phyloP scores from a whole-genome alignment of 2,329 filamentous ascomycete genomes.

The Beauveria varroae region DNA sequence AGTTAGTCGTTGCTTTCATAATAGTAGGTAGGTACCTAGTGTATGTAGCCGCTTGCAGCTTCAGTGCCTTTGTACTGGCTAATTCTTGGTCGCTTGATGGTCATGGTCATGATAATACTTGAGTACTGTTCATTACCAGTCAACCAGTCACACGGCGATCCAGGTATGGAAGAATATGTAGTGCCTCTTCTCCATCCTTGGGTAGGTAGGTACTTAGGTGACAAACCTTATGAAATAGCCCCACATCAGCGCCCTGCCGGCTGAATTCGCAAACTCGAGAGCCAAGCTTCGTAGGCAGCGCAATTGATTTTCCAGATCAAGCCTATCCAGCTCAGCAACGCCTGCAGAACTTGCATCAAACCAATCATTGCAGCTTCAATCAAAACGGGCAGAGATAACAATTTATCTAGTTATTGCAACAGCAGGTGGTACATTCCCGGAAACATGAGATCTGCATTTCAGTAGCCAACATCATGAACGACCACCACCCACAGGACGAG shows the following conservation, averaged over 20 bases:
- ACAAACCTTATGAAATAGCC: neutral
- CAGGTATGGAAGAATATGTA: too few relatives aligned
- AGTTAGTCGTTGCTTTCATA: too few relatives aligned
- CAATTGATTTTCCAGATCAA: neutral
- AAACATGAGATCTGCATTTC: neutral
- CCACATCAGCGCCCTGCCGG: neutral
- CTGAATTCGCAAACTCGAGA: too few relatives aligned
- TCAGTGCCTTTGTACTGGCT: too few relatives aligned
- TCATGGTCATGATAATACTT: too few relatives aligned
- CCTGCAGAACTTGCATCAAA: neutral
- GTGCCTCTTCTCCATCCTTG: too few relatives aligned
- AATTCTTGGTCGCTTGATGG: too few relatives aligned
- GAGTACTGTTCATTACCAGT: too few relatives aligned
- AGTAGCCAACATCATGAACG: slow-evolving; percentile 1
- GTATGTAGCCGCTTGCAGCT: neutral
- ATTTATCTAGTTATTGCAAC: neutral
- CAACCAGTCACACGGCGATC: too few relatives aligned
- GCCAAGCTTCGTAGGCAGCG: neutral
- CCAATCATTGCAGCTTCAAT: neutral
- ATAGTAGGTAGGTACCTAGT: too few relatives aligned
- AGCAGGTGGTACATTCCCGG: neutral
- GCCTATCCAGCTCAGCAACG: neutral
- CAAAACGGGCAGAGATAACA: neutral
- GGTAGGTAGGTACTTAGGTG: neutral
- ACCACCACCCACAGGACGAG: neutral